Percentiles rank a stretch among this genome's conserved stretches.
These are phyloP conservation scores for Talinum fruticosum DNA, from an alignment of 148 eudicot species.

Conservation along the genomic window DNA sequence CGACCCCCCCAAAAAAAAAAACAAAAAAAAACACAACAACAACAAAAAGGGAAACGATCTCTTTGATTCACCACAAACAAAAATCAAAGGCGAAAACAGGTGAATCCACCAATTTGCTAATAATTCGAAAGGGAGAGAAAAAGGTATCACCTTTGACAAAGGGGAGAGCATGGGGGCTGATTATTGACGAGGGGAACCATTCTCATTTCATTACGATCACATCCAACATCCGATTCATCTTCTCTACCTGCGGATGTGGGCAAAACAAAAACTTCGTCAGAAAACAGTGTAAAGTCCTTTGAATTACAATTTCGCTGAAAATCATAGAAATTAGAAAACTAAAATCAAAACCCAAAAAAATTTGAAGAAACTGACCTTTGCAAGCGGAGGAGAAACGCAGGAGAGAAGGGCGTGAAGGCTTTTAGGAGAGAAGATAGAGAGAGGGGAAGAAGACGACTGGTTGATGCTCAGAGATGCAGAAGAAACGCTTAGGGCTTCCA, in stretches of 20 bases:
- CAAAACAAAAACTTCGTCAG: not conserved
- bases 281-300: not conserved
- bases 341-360: not conserved
- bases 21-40: no score
- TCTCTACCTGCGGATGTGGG: constrained; percentile 36
- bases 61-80: not conserved
- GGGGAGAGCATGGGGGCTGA: constrained; percentile 38
- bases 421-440: constrained; percentile 41
- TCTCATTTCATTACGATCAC: constrained; percentile 16
- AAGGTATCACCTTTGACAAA: constrained; percentile 50
- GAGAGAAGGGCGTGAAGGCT: constrained; percentile 13
- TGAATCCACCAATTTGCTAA: not conserved
- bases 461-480: constrained; percentile 32
- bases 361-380: constrained; percentile 36
- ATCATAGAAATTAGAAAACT: not conserved
- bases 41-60: no score
- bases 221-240: constrained; percentile 51
- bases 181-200: constrained; percentile 3
- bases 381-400: constrained; percentile 41
- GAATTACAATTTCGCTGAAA: not conserved
- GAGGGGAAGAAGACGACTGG: constrained; percentile 25
- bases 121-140: not conserved
- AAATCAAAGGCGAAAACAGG: not conserved
- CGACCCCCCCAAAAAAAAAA: no score
- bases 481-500: constrained; percentile 50